phyloP scores from a whole-genome alignment of 2,329 filamentous ascomycete genomes.

The Dothistroma septosporum region DNA sequence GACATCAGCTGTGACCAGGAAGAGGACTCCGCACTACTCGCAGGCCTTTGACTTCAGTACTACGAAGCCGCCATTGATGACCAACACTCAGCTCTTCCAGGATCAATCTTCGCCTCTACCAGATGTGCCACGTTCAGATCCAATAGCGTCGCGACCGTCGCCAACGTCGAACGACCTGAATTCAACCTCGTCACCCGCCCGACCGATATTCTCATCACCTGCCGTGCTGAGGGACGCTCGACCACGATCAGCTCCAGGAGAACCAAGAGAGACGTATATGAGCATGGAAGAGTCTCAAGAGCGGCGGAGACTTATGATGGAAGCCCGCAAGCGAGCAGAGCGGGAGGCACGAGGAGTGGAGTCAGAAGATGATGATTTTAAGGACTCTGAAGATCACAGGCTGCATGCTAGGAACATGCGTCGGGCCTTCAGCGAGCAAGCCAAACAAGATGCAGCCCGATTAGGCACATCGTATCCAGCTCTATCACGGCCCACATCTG shows the following conservation, averaged over 20 bases:
- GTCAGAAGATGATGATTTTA: conserved; percentile 22
- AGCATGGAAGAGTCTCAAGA: conserved; percentile 46
- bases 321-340: conserved; percentile 19
- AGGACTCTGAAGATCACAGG: conserved; percentile 17
- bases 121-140: conserved; percentile 40
- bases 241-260: conserved; percentile 21
- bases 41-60: conserved; percentile 36
- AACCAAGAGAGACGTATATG: conserved; percentile 42
- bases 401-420: conserved; percentile 12
- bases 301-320: conserved; percentile 3
- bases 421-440: conserved; percentile 24
- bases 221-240: conserved; percentile 31
- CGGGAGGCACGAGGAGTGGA: conserved; percentile 10
- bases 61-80: conserved; percentile 34
- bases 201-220: conserved; percentile 34
- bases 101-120: conserved; percentile 42
- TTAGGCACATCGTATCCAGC: background rate
- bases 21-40: conserved; percentile 41
- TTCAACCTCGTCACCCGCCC: conserved; percentile 35
- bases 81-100: conserved; percentile 45
- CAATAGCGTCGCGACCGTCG: conserved; percentile 44
- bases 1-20: conserved; percentile 39
- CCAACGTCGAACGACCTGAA: conserved; percentile 35
- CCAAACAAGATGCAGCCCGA: conserved; percentile 4
- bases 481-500: conserved; percentile 8